Evolutionary conservation across 2,329 filamentous ascomycete species (phyloP).

Genomic region (Fusarium marasasianum): DNA sequence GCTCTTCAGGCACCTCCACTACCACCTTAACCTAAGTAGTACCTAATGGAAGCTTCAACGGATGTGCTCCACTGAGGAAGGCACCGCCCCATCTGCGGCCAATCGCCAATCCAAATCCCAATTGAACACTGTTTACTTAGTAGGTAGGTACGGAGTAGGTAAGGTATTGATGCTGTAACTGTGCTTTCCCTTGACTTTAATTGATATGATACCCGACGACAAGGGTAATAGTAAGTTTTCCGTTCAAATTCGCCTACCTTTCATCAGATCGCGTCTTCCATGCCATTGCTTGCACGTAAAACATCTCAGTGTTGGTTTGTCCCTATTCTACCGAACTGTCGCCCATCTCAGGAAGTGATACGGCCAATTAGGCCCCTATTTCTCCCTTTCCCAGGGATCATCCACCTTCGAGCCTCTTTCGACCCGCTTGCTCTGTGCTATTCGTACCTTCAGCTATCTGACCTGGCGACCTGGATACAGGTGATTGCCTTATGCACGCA

Average conservation of each 20-base stretch:
- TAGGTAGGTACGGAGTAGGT: neutral
- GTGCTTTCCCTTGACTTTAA: neutral
- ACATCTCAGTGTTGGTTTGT: neutral
- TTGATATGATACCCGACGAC: neutral
- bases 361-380: conserved; percentile 21
- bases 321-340: neutral
- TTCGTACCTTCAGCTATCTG: conserved; percentile 19
- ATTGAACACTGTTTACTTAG: neutral
- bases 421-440: conserved; percentile 27
- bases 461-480: conserved; percentile 7
- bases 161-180: neutral
- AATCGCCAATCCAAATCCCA: neutral
- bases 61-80: conserved; percentile 20
- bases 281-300: neutral
- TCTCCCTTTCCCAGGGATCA: conserved; percentile 19
- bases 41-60: conserved; percentile 3
- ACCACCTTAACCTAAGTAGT: neutral
- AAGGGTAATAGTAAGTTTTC: neutral
- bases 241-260: neutral
- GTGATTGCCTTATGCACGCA: conserved; percentile 11
- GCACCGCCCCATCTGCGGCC: conserved; percentile 8
- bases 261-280: conserved; percentile 13
- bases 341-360: conserved; percentile 3
- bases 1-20: neutral
- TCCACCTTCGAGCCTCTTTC: conserved; percentile 22